Evolutionary conservation across 108 stramenopile genomes (phyloP), one percentile per base, ranked within the genome.

Genomic region (Fistulifera solaris): DNA sequence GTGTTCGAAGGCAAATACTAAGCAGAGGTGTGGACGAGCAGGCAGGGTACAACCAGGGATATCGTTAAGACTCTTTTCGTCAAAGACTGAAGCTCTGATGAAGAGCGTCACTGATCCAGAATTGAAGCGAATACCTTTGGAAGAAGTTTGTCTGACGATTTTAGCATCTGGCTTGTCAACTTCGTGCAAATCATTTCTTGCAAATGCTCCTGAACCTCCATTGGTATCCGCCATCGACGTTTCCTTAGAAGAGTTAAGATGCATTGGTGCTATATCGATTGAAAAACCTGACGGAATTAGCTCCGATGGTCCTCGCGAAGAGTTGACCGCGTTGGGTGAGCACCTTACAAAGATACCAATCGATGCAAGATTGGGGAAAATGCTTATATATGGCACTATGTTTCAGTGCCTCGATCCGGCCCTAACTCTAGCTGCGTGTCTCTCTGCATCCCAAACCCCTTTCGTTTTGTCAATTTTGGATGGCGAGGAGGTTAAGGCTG

Each of bases 171-270:
- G 75, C 12, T 50, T 59, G 31, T 44, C 60, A 4, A 57, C 49
- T 4, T 72, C 60, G 58, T 78, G 87, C 48, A 58, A 58, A 44
- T 75, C 87, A 2, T 97, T 96, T 61, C 61, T 97, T n/a, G 57
- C 47, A 12, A 70, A 80, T 40, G 93, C 96, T 1, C 88, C 93
- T n/a, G 90, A 99, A 55, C 92, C 98, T n/a, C 96, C 96, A 24
- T 62, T 70, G 1, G 52, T 60, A 15, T 74, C 81, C 28, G 65
- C 81, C 12, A 75, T 97, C 15, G 8, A 65, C 13, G 38, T 66
- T n/a, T 92, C 93, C 10, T 22, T 97, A 0, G 25, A 54, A 6
- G 59, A 78, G 1, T 58, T 97, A 8, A 54, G 77, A 38, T 74
- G 85, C 28, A 70, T 95, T 23, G 89, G 91, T 7, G 90, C 90